Percentiles rank a stretch among this genome's conserved stretches.
Conservation (phyloP, 176 grass and related monocot genomes). For the Aegilops tauschii region DNA sequence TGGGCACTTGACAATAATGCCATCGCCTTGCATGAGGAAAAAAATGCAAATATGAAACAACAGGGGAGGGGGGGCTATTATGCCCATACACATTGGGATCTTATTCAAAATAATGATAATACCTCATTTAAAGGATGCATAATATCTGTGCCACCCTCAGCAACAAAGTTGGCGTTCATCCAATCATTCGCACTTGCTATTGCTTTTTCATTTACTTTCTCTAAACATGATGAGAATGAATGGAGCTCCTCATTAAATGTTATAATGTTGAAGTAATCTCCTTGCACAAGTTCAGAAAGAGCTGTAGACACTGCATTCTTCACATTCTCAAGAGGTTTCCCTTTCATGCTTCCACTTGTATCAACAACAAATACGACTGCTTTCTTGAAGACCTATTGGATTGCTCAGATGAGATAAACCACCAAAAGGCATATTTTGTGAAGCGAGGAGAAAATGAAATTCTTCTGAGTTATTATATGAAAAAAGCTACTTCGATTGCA, state of each 20-base stretch:
- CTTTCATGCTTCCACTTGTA: constrained; percentile 95
- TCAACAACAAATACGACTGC: constrained; percentile 90
- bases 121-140: constrained; percentile 90
- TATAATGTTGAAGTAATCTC: constrained; percentile 85
- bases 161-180: constrained; percentile 70
- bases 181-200: constrained; percentile 58
- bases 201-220: constrained; percentile 60
- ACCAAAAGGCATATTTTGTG: not conserved
- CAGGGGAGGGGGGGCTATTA: not conserved
- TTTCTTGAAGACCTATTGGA: constrained; percentile 72
- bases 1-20: constrained; percentile 58
- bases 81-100: not conserved
- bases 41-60: constrained; percentile 22
- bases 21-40: constrained; percentile 59
- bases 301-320: constrained; percentile 62
- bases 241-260: constrained; percentile 76
- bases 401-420: constrained; percentile 21
- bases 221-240: constrained; percentile 87
- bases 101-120: constrained; percentile 17
- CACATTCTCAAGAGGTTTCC: constrained; percentile 86
- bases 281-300: constrained; percentile 64
- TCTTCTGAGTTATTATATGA: not conserved
- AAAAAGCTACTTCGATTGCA: not conserved
- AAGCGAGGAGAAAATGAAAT: not conserved
- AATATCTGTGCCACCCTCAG: constrained; percentile 81